Percentiles rank a stretch among this genome's conserved stretches.
Conservation (phyloP, 352 stramenopile genomes). For the Globisporangium spiculum region DNA sequence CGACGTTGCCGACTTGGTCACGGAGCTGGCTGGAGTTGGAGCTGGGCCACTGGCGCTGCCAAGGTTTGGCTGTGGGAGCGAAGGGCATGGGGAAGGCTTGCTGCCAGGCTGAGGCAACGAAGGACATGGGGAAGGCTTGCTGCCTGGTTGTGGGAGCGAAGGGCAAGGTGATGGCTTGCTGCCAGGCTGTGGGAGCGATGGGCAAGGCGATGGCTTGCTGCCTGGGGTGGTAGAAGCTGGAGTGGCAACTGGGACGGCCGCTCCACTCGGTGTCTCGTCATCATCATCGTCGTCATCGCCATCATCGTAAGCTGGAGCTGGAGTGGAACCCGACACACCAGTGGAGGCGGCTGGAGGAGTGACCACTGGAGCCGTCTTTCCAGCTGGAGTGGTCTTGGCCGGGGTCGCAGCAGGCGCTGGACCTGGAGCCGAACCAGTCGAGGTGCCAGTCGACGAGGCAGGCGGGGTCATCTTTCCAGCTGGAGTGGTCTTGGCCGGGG, state of each 20-base stretch:
- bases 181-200: slow-evolving; percentile 26
- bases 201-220: slow-evolving; percentile 20
- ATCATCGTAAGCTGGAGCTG: slow-evolving; percentile 4
- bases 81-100: slow-evolving; percentile 1
- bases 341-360: slow-evolving; percentile 1
- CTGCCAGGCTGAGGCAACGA: slow-evolving; percentile 26
- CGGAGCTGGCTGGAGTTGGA: slow-evolving; percentile 12
- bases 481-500: not conserved
- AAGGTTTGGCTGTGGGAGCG: slow-evolving; percentile 27
- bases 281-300: slow-evolving; percentile 16
- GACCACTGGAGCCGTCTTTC: not conserved
- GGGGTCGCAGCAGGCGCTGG: slow-evolving; percentile 2
- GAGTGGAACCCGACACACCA: not conserved
- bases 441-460: not conserved
- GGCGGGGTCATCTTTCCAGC: too few species aligned
- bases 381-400: not conserved
- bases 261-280: slow-evolving; percentile 2
- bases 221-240: slow-evolving; percentile 13
- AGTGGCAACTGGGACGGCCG: not conserved
- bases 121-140: slow-evolving; percentile 24
- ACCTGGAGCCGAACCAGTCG: not conserved
- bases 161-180: slow-evolving; percentile 19
- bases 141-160: slow-evolving; percentile 26
- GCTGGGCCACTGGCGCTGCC: slow-evolving; percentile 6
- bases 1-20: slow-evolving; percentile 19